phyloP scores from a whole-genome alignment of 1,284 basidiomycete species.

The Ceratobasidium sp. region DNA sequence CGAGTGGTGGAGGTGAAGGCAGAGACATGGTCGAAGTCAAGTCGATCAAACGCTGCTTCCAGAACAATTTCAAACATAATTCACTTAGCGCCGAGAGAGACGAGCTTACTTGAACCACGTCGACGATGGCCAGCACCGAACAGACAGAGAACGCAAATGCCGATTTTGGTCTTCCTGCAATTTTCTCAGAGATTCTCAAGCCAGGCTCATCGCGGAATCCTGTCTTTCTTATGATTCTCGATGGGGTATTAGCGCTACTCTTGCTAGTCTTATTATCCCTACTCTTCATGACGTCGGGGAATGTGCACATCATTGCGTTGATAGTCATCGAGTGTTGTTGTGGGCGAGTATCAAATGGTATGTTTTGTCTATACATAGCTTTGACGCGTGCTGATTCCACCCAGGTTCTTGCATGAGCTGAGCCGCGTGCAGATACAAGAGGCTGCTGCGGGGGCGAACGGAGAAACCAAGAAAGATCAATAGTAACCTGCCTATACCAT shows the following conservation, averaged over 20 bases:
- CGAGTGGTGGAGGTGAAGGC: not conserved
- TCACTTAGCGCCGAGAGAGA: not conserved
- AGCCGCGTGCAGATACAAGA: slow-evolving; percentile 36
- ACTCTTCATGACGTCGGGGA: slow-evolving; percentile 64
- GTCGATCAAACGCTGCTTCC: not conserved
- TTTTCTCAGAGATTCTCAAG: slow-evolving; percentile 63
- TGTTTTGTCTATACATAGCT: slow-evolving; percentile 39
- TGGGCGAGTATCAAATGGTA: slow-evolving; percentile 83
- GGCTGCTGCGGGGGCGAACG: slow-evolving; percentile 38
- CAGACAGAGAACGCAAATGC: not conserved
- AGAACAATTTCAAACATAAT: slow-evolving; percentile 2
- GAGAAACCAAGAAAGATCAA: slow-evolving; percentile 43
- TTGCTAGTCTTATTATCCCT: slow-evolving; percentile 64
- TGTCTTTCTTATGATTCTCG: slow-evolving; percentile 67
- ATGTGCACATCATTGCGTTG: slow-evolving; percentile 66
- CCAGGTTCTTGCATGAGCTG: slow-evolving; percentile 51
- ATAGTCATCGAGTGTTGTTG: slow-evolving; percentile 66
- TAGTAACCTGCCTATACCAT: slow-evolving; percentile 41
- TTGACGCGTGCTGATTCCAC: not conserved
- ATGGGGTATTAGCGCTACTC: slow-evolving; percentile 63
- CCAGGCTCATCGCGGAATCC: slow-evolving; percentile 78
- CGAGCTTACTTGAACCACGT: not conserved
- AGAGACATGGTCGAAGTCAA: slow-evolving; percentile 14
- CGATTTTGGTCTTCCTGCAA: slow-evolving; percentile 43
- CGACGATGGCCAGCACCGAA: slow-evolving; percentile 6